These are phyloP conservation scores for Xylariales sp. DNA, from an alignment of 2,329 filamentous ascomycete species.

Conservation along the genomic window DNA sequence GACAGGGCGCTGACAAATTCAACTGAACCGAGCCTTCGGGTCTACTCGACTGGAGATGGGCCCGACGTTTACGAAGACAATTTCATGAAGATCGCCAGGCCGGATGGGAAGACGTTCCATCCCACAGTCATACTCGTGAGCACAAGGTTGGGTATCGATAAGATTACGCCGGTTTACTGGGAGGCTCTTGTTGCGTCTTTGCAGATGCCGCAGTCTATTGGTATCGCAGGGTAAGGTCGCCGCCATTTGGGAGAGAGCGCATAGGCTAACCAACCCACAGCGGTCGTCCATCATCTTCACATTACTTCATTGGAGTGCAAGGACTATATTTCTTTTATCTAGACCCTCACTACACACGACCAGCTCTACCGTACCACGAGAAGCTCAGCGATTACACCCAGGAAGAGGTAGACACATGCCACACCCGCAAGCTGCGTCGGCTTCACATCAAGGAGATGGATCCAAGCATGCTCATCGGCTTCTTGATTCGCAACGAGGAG, in stretches of 20 bases:
- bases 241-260: too few species aligned
- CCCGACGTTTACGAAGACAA: constrained; percentile 90
- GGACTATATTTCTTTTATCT: constrained; percentile 87
- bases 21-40: constrained; percentile 61
- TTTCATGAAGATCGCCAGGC: constrained; percentile 72
- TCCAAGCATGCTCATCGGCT: constrained; percentile 94
- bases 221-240: constrained; percentile 76
- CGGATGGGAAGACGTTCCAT: constrained; percentile 61
- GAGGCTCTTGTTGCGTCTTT: constrained; percentile 82
- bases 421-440: constrained; percentile 78
- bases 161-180: constrained; percentile 92
- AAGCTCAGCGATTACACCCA: constrained; percentile 54
- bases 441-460: constrained; percentile 92
- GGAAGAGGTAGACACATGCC: constrained; percentile 77
- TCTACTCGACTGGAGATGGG: constrained; percentile 86
- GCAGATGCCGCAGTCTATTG: constrained; percentile 87
- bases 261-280: too few species aligned
- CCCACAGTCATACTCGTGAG: constrained; percentile 88
- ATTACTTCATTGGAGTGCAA: constrained; percentile 57
- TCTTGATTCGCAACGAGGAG: constrained; percentile 74
- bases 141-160: constrained; percentile 86
- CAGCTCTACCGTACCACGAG: constrained; percentile 62
- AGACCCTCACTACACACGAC: constrained; percentile 83
- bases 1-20: constrained; percentile 68
- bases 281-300: constrained; percentile 84